Conservation (phyloP, 371 early-diverging fungal genomes). For the Mortierella sp. region DNA sequence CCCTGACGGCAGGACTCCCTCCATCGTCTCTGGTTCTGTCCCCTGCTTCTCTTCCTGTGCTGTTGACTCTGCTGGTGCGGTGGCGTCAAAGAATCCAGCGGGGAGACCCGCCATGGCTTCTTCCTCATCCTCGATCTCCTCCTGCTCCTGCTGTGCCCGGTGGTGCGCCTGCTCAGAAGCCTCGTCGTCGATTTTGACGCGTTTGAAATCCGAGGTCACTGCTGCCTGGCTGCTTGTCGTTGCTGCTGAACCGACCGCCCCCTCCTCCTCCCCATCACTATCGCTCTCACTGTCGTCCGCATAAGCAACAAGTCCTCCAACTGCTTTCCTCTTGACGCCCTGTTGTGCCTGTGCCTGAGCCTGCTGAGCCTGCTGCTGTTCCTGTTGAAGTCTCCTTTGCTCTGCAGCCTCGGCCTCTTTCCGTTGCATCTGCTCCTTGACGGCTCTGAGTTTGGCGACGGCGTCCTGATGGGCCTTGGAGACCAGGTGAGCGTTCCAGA, state of each 20-base stretch:
- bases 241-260: not conserved
- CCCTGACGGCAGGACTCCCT: constrained; percentile 51
- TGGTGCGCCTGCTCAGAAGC: constrained; percentile 6
- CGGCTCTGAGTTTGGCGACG: constrained; percentile 46
- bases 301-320: constrained; percentile 54
- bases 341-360: constrained; percentile 13
- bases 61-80: not conserved
- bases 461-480: constrained; percentile 54
- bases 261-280: constrained; percentile 37
- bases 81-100: constrained; percentile 42
- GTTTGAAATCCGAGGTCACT: constrained; percentile 31
- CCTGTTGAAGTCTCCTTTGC: constrained; percentile 29
- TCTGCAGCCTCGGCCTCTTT: constrained; percentile 44
- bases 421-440: constrained; percentile 55
- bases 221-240: not conserved
- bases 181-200: constrained; percentile 32
- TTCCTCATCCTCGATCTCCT: constrained; percentile 50
- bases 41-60: not conserved
- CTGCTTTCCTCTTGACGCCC: constrained; percentile 50
- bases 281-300: constrained; percentile 52
- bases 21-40: constrained; percentile 29
- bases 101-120: constrained; percentile 40
- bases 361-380: constrained; percentile 27
- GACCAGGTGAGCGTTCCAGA: constrained; percentile 58
- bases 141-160: constrained; percentile 9